Base-by-base conservation (phyloP, 192 early-diverging fungal species). In the Podila verticillata region DNA sequence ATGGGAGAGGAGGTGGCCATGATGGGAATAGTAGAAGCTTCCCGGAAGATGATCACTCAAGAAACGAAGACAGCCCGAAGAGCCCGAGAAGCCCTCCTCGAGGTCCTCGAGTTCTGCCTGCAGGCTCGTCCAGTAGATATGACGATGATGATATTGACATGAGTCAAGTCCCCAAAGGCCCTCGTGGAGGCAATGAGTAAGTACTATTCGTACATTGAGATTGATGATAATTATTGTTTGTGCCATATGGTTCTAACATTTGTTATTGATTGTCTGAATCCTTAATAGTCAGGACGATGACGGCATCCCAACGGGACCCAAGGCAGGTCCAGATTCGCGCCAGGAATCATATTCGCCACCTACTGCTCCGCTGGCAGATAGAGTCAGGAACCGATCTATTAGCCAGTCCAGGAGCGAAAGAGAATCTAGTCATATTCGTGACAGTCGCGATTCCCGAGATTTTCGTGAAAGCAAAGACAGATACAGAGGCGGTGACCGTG, bases 161-260 rank as follows among this genome's bases (percentile, higher is more conserved):
- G 77, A 72, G 70, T n/a, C 65, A 72, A 64, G 77, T 80, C 3
- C 77, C 77, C 9, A 72, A 60, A n/a, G 77, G 77, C 20, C 77
- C 77, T 17, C 65, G 77, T 39, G 69, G 65, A 26, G 66, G 60
- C 36, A 79, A 69, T 48, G 51, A 69, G 75, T 72, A 79, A 19
- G 13, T 39, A 13, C 22, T 29, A 5, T 5, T 48, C 29, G 22
- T 29, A 10, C 3, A 1, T 17, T 30, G 58, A 3, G 10, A 10
- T 34, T 54, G 10, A 10, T 34, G 39, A 3, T 3, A 0, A 5
- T 12, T 22, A 13, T 3, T 24, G 17, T 57, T n/a, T 47, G 9
- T 57, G 47, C 31, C 1, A 34, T 29, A 31, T 31, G 9, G 3
- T 7, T 31, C 31, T 28, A 22, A 2, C 10, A 29, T 1, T 47